phyloP scores from a whole-genome alignment of 176 grass and related monocot genomes.

The Paspalum vaginatum region DNA sequence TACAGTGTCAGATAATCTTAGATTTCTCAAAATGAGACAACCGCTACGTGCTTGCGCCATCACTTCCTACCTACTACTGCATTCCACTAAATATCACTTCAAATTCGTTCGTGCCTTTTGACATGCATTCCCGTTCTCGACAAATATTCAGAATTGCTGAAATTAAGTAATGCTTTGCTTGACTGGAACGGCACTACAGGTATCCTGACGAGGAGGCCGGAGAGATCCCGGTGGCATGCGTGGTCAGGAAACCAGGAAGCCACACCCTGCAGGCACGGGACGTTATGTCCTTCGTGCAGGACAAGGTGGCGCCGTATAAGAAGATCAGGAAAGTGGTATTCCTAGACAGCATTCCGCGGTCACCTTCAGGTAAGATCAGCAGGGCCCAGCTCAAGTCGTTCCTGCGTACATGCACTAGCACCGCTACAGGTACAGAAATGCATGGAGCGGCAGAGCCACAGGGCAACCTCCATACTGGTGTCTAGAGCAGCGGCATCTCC shows the following conservation, averaged over 20 bases:
- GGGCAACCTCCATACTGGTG: too few species aligned
- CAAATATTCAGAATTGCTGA: too few species aligned
- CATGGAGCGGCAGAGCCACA: neutral
- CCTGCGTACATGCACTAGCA: neutral
- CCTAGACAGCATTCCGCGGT: constrained; percentile 56
- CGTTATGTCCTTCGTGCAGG: constrained; percentile 46
- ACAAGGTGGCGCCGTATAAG: constrained; percentile 64
- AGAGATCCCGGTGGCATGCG: constrained; percentile 62
- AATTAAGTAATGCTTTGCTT: too few species aligned
- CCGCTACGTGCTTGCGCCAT: too few species aligned
- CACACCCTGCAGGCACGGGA: constrained; percentile 32
- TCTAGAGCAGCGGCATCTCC: too few species aligned
- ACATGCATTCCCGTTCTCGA: too few species aligned
- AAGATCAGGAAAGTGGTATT: constrained; percentile 62
- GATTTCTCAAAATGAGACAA: too few species aligned
- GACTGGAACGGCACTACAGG: neutral
- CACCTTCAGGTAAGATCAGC: constrained; percentile 64
- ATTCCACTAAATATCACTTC: neutral
- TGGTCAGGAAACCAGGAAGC: constrained; percentile 54
- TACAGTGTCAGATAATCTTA: too few species aligned
- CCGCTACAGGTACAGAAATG: too few species aligned
- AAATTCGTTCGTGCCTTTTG: too few species aligned
- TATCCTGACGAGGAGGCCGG: constrained; percentile 59
- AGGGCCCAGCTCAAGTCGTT: constrained; percentile 48
- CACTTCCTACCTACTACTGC: neutral